Base-by-base conservation (phyloP, 169 alveolate species). In the Plasmodium sp. region DNA sequence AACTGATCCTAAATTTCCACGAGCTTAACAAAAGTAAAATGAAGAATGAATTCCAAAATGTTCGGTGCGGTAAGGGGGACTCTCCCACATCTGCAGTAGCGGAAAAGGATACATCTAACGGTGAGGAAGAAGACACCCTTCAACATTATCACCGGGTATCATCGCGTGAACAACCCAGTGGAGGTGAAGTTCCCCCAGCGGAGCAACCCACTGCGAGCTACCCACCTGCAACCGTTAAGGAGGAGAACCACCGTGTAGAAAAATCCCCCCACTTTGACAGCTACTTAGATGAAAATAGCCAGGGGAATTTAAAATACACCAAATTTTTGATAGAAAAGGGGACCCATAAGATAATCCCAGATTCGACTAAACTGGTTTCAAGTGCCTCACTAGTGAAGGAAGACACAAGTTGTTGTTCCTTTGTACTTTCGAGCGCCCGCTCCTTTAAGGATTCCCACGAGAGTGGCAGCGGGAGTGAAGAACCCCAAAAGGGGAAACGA, bases 21-120 rank as follows among this genome's bases (percentile, higher is more conserved):
- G 71, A 90, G 7, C 48, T 90, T 90, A 90, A 80, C 54, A 90
- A 80, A 41, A 80, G 84, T 43, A 58, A 90, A 62, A 79, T 79
- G 43, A 80, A 58, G 82, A 80, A 90, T 56, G 73, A 79, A 18
- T 79, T 80, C n/a, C 67, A 62, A 67, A 18, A 41, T 34, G 27
- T 79, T 79, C 45, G 48, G 22, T 67, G 45, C 58, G 94, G 33
- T n/a, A 75, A 34, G 56, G 56, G 36, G 22, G 56, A 27, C 5
- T 0, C 62, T 51, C 27, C 7, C 7, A 51, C 62, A 51, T 51
- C 62, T 51, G 9, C 22, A 33, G 33, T 18, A 81, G 83, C 31
- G n/a, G 31, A 7, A 7, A 45, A 22, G 48, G 18, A 72, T 5
- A 39, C 14, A 67, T 51, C 71, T 31, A 9, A 39, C 71, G 74